Conservation (phyloP, 2,329 filamentous ascomycete genomes). For the Aspergillus sp. region DNA sequence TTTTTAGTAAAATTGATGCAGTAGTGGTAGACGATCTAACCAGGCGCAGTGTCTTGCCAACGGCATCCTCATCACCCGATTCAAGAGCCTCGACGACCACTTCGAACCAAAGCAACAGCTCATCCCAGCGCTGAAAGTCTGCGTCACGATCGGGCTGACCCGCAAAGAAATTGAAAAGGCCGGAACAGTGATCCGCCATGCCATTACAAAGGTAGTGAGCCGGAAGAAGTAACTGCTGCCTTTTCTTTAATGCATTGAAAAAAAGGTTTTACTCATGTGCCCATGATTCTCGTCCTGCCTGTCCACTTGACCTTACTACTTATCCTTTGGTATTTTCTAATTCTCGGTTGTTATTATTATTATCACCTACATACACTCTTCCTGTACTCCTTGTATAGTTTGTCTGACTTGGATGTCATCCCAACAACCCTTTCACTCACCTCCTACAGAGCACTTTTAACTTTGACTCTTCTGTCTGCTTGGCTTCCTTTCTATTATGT, state of each 20-base stretch:
- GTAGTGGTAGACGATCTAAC: slow-evolving; percentile 1
- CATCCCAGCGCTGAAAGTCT: slow-evolving; percentile 81
- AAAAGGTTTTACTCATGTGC: slow-evolving; percentile 3
- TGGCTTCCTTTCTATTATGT: too few relatives aligned
- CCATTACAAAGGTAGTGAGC: slow-evolving; percentile 83
- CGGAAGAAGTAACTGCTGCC: slow-evolving; percentile 35
- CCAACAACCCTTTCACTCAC: too few relatives aligned
- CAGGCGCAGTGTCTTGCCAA: slow-evolving; percentile 64
- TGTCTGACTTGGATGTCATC: too few relatives aligned
- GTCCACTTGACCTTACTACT: too few relatives aligned
- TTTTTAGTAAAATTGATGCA: background rate
- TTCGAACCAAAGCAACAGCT: slow-evolving; percentile 59
- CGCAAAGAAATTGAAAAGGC: slow-evolving; percentile 97
- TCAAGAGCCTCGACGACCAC: slow-evolving; percentile 68
- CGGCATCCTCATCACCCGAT: slow-evolving; percentile 76
- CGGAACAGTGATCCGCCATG: slow-evolving; percentile 76
- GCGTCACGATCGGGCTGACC: slow-evolving; percentile 74
- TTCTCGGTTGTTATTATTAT: too few relatives aligned
- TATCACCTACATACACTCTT: too few relatives aligned
- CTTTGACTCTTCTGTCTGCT: too few relatives aligned
- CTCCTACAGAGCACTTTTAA: too few relatives aligned
- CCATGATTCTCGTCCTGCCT: too few relatives aligned
- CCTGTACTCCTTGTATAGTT: too few relatives aligned
- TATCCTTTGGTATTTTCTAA: too few relatives aligned
- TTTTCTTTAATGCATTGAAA: background rate